phyloP scores from a whole-genome alignment of 768 basidiomycete species.

The Suillus americanus region DNA sequence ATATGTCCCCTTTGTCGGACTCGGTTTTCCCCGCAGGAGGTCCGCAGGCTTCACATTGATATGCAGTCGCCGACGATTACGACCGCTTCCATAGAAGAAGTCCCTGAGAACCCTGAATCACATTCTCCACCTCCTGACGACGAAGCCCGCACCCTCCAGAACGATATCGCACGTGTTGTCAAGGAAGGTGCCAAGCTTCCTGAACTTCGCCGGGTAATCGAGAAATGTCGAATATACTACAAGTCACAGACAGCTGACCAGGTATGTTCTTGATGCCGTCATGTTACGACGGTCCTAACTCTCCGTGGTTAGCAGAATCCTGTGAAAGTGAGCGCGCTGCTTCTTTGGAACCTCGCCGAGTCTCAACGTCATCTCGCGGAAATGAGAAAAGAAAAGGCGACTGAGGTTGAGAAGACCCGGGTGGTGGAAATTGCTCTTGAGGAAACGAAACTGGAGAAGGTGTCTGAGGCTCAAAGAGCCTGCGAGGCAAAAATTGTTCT shows the following conservation, averaged over 20 bases:
- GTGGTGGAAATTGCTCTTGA: constrained; percentile 33
- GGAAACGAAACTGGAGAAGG: constrained; percentile 1
- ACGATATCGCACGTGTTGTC: constrained; percentile 52
- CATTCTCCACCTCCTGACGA: constrained; percentile 30
- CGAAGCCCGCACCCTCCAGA: constrained; percentile 52
- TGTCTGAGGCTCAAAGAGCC: constrained; percentile 33
- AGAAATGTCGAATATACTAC: constrained; percentile 50
- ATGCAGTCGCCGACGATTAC: constrained; percentile 33
- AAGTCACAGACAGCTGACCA: constrained; percentile 43
- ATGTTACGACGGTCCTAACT: neutral
- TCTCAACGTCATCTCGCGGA: constrained; percentile 40
- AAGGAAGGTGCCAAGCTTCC: constrained; percentile 55
- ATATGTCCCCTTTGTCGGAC: constrained; percentile 67
- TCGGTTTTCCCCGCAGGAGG: constrained; percentile 44
- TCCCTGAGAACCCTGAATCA: constrained; percentile 19
- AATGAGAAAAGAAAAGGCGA: constrained; percentile 8
- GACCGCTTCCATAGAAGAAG: constrained; percentile 14
- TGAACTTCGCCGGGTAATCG: constrained; percentile 48
- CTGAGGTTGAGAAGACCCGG: constrained; percentile 33
- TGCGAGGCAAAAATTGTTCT: constrained; percentile 32
- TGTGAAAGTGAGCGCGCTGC: constrained; percentile 46
- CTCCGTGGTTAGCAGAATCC: constrained; percentile 43
- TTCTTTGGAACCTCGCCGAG: constrained; percentile 53
- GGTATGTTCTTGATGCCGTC: constrained; percentile 33
- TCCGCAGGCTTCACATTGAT: constrained; percentile 63